Evolutionary conservation across 306 rosid species (phyloP).

Genomic region (Quercus bicolor): DNA sequence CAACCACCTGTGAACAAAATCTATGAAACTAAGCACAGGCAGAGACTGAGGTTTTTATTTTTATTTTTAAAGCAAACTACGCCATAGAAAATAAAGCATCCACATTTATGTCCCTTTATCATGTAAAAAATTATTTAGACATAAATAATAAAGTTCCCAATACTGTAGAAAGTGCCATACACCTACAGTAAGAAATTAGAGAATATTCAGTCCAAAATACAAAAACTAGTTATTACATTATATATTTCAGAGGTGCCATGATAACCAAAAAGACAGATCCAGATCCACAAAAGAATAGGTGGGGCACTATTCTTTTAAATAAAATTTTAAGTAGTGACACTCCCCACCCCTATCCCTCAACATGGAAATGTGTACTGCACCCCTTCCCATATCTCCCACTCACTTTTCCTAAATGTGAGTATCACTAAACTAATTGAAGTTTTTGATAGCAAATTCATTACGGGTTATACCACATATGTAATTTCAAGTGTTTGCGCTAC

Average conservation of each 20-base stretch:
- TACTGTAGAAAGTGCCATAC: not conserved
- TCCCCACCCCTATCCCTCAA: not conserved
- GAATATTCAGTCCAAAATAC: not conserved
- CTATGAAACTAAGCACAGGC: too few species aligned
- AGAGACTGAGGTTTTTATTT: not conserved
- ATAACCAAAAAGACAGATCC: not conserved
- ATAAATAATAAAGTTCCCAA: slow-evolving; percentile 11
- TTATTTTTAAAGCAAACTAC: not conserved
- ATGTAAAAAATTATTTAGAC: not conserved
- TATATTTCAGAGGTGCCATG: not conserved
- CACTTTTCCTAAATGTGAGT: not conserved
- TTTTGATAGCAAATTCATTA: not conserved
- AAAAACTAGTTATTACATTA: not conserved
- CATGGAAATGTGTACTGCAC: not conserved
- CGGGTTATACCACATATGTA: not conserved
- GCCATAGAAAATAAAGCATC: not conserved
- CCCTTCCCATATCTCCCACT: not conserved
- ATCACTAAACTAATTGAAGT: not conserved
- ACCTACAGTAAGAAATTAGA: not conserved
- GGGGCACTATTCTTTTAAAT: not conserved
- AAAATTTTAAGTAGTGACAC: not conserved
- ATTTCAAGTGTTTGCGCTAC: slow-evolving; percentile 4
- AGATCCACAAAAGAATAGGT: not conserved
- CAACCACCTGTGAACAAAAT: too few species aligned
- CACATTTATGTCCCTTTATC: slow-evolving; percentile 1